Base-by-base conservation (phyloP, 2,329 filamentous ascomycete species). In the Leptographium radiaticola region DNA sequence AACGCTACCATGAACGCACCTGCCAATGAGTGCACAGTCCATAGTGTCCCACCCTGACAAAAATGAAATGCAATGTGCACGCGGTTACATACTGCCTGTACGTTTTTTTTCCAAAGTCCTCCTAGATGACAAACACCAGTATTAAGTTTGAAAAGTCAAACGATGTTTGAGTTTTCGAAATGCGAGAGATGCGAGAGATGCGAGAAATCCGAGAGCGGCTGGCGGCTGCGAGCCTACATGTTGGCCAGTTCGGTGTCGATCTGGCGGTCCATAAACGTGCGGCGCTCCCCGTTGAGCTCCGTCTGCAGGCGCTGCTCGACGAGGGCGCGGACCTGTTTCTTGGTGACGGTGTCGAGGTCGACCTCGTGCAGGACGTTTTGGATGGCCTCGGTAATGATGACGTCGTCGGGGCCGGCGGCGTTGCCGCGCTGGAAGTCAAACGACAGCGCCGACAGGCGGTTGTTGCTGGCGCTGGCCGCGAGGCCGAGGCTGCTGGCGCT, bases 341-440 rank as follows among this genome's bases (percentile, higher is more conserved):
- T 98, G 8, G 93, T 98, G 49, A 97, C 88, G n/a, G 80, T 91
- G 67, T 98, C 93, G 44, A 98, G 75, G 67, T 98, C 91, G 0
- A 96, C 89, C 63, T 96, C 91, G 16, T 76, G 71, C 58, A 98
- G 74, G 62, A 93, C 93, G 51, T 77, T 74, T 63, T 89, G 86
- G 58, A 97, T 91, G 1, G 87, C 86, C 57, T 94, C 87, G 18
- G 88, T 77, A 59, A 98, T 96, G 57, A 81, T 78, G 47, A 73
- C 74, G 62, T 97, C 90, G 59, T 86, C 87, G 0, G 89, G 87
- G 0, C 87, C 89, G 30, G 72, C 73, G 54, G 72, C 73, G 54
- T 73, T 67, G 46, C 74, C 74, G 20, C 76, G 70, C 61, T 81
- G 76, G 68, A 82, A 84, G 66, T 83, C 79, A 58, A 84, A 81